Evolutionary conservation across 345 rosid species (phyloP).

Genomic region (Angophora floribunda): DNA sequence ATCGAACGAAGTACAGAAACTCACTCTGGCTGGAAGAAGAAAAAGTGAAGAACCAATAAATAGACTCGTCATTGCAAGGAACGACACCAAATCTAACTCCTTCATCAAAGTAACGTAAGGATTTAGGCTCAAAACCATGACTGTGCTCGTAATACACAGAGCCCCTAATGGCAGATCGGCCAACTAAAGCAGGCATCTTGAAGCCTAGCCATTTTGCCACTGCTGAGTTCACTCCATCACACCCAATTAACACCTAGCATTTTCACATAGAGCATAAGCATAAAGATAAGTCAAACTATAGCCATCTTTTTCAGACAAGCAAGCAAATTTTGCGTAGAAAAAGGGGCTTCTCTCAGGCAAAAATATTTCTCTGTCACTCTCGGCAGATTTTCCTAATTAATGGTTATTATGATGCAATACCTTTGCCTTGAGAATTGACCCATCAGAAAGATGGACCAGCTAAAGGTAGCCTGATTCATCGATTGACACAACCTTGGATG

Average conservation of each 20-base stretch:
- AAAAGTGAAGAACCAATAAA: not conserved
- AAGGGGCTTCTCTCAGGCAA: not conserved
- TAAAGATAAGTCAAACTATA: not conserved
- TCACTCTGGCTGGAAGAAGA: not conserved
- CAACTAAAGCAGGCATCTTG: slow-evolving; percentile 20
- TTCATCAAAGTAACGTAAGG: not conserved
- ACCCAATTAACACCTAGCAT: slow-evolving; percentile 54
- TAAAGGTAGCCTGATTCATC: slow-evolving; percentile 43
- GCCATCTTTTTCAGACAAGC: not conserved
- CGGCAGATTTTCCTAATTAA: not conserved
- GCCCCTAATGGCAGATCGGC: slow-evolving; percentile 38
- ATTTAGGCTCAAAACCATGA: slow-evolving; percentile 24
- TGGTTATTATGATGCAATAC: slow-evolving; percentile 7
- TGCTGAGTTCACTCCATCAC: slow-evolving; percentile 64
- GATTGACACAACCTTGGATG: slow-evolving; percentile 53
- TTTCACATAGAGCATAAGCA: not conserved
- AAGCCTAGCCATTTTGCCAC: slow-evolving; percentile 65
- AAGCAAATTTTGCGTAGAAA: not conserved
- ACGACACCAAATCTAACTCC: not conserved
- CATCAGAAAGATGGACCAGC: slow-evolving; percentile 51
- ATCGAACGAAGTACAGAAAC: not conserved
- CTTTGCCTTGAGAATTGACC: slow-evolving; percentile 50
- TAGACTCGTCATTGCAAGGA: not conserved
- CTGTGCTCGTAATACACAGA: slow-evolving; percentile 14
- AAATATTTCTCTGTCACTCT: not conserved